Base-by-base conservation (phyloP, 495 filamentous ascomycete species). In the Aspergillus bridgeri region DNA sequence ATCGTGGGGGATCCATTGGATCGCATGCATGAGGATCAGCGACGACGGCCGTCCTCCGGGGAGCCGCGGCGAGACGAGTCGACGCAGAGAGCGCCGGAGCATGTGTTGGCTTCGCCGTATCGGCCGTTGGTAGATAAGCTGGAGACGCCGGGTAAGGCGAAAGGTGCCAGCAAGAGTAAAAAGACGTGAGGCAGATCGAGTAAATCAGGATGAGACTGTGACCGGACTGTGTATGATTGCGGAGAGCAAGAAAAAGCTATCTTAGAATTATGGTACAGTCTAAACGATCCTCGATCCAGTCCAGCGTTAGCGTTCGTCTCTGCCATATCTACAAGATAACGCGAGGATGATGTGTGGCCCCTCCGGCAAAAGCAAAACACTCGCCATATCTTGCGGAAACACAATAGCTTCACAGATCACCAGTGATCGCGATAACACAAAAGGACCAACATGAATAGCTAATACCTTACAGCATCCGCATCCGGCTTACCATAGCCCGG, bases 1-100 rank as follows among this genome's bases (percentile, higher is more conserved):
- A 78, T 96, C 18, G 85, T 91, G 1, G 91, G 91, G 23, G 86
- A 89, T 55, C 79, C 87, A 11, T 73, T 96, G 46, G 90, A 96
- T 67, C 87, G 86, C 69, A 77, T 96, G 61, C 92, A 96, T 73
- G 80, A 83, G 54, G 88, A 94, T 71, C 90, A 95, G 70, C 62
- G 82, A 25, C 71, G 72, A 50, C 78, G 88, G 42, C 91, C 91
- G 0, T 75, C 71, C 22, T 61, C 80, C 17, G 87, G 86, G 1
- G 71, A 76, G 48, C 85, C 87, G 25, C 55, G 74, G 58, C 68
- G 69, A 43, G 66, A 72, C 62, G 67, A 75, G 21, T 59, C 69
- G 6, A 58, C 65, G 15, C 75, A 66, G 48, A 74, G 76, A 46
- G 78, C 75, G n/a, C 73, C 75, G 38, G 85, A 87, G 56, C 70